These are phyloP conservation scores for Vickermania ingenoplastis DNA, from an alignment of 208 protist genomes.

Conservation along the genomic window DNA sequence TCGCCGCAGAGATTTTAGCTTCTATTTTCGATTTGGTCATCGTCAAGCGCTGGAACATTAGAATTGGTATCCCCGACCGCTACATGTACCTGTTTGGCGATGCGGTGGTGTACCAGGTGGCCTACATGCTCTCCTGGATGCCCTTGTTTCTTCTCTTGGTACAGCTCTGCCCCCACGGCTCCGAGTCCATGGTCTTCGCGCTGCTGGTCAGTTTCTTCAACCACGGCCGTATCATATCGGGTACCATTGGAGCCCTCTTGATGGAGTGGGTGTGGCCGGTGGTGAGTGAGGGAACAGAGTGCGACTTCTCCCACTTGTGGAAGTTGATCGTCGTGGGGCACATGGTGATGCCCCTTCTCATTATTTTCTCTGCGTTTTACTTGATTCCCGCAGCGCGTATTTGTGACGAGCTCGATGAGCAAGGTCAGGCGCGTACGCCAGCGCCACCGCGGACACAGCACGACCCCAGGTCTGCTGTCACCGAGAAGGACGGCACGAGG, in stretches of 20 bases:
- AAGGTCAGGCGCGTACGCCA: too few species aligned
- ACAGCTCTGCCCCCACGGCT: conserved; percentile 7
- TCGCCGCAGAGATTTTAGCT: conserved; percentile 3
- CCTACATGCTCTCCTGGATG: conserved; percentile 9
- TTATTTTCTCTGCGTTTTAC: conserved; percentile 44
- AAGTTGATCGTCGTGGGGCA: conserved; percentile 55
- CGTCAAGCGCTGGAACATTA: conserved; percentile 16
- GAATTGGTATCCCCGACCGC: conserved; percentile 8
- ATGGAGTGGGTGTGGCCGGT: conserved; percentile 43
- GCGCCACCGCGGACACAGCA: too few species aligned
- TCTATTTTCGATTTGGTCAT: conserved; percentile 15
- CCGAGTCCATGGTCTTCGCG: conserved; percentile 13
- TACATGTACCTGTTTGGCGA: conserved; percentile 14
- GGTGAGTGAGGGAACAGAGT: conserved; percentile 17
- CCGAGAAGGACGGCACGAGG: too few species aligned
- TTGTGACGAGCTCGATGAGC: conserved; percentile 25
- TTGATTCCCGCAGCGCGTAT: conserved; percentile 43
- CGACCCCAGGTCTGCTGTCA: too few species aligned
- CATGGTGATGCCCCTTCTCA: conserved; percentile 37
- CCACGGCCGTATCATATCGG: conserved; percentile 10
- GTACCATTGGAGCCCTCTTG: conserved; percentile 25
- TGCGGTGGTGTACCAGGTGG: conserved; percentile 12
- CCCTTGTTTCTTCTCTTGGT: conserved; percentile 5
- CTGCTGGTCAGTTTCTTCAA: conserved; percentile 18
- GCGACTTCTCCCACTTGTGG: conserved; percentile 55